Percentiles rank a stretch among this genome's conserved stretches.
phyloP scores from a whole-genome alignment of 805 yeast genomes.

The Millerozyma miso region DNA sequence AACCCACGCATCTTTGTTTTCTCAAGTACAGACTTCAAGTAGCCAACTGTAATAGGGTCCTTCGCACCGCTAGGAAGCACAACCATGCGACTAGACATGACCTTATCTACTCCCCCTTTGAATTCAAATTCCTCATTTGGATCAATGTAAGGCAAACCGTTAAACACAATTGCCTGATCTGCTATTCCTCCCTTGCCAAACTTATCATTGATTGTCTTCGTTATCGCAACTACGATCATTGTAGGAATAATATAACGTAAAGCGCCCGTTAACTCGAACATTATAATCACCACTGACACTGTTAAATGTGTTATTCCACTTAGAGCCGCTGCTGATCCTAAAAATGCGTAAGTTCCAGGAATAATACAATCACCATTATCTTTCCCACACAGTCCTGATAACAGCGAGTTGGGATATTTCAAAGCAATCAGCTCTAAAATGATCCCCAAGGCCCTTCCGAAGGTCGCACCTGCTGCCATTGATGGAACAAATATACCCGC shows the following conservation, averaged over 20 bases:
- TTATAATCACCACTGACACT: conserved; percentile 87
- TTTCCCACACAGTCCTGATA: conserved; percentile 28
- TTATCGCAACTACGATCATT: conserved; percentile 90
- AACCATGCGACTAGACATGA: conserved; percentile 52
- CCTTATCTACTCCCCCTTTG: conserved; percentile 39
- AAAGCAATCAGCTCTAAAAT: conserved; percentile 47
- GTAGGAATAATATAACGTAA: conserved; percentile 87
- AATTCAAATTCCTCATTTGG: conserved; percentile 64
- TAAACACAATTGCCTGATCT: conserved; percentile 86
- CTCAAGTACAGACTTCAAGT: conserved; percentile 28
- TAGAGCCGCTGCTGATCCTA: conserved; percentile 94
- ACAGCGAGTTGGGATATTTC: conserved; percentile 29
- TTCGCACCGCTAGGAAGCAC: conserved; percentile 34
- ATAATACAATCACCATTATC: conserved; percentile 57
- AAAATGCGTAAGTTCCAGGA: conserved; percentile 91
- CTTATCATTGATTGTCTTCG: conserved; percentile 71
- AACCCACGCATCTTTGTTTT: conserved; percentile 42
- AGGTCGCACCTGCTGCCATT: conserved; percentile 94
- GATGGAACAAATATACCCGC: conserved; percentile 98
- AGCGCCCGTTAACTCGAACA: conserved; percentile 97
- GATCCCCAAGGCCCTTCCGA: conserved; percentile 84
- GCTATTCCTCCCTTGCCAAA: conserved; percentile 88
- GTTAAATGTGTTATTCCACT: conserved; percentile 94
- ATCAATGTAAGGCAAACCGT: conserved; percentile 81
- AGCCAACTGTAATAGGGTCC: conserved; percentile 23